Percentiles rank a stretch among this genome's conserved stretches.
Evolutionary conservation across 352 stramenopile genomes (phyloP).

Genomic region (Phytophthora cryptogea): DNA sequence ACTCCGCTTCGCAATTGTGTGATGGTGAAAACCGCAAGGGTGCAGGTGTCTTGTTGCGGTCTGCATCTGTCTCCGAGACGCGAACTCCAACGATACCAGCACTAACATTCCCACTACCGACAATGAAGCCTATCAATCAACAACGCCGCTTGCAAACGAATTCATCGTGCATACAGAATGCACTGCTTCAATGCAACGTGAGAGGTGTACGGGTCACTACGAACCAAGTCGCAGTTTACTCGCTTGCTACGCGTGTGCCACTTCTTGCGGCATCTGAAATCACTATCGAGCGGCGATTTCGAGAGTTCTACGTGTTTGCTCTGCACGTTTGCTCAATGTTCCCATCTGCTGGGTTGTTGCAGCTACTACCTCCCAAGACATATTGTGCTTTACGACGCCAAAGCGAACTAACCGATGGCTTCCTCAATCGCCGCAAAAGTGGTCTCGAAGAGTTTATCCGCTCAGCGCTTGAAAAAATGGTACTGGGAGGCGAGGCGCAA

Average conservation of each 20-base stretch:
- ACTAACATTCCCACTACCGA: slow-evolving; percentile 6
- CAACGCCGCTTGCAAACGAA: slow-evolving; percentile 4
- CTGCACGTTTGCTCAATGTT: slow-evolving; percentile 68
- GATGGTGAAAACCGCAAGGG: background rate
- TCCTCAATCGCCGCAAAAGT: slow-evolving; percentile 64
- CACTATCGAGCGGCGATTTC: slow-evolving; percentile 67
- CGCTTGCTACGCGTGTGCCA: slow-evolving; percentile 50
- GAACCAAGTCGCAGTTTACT: slow-evolving; percentile 60
- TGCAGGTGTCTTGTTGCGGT: background rate
- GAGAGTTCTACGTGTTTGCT: slow-evolving; percentile 80
- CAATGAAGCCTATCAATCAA: background rate
- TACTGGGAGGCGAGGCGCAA: slow-evolving; percentile 46
- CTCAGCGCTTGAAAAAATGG: slow-evolving; percentile 61
- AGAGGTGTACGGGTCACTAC: slow-evolving; percentile 57
- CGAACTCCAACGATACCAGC: slow-evolving; percentile 10
- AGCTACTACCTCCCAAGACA: slow-evolving; percentile 67
- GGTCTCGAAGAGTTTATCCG: slow-evolving; percentile 73
- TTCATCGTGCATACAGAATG: slow-evolving; percentile 16
- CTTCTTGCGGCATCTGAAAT: slow-evolving; percentile 22
- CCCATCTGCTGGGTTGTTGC: slow-evolving; percentile 57
- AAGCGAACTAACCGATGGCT: slow-evolving; percentile 45
- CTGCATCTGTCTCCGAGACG: slow-evolving; percentile 29
- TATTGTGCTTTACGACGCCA: slow-evolving; percentile 47
- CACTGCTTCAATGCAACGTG: slow-evolving; percentile 53
- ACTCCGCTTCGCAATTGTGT: slow-evolving; percentile 5